Evolutionary conservation across 2,329 filamentous ascomycete species (phyloP), one percentile per base, ranked within the genome.

Genomic region (Alternaria tenuissima): DNA sequence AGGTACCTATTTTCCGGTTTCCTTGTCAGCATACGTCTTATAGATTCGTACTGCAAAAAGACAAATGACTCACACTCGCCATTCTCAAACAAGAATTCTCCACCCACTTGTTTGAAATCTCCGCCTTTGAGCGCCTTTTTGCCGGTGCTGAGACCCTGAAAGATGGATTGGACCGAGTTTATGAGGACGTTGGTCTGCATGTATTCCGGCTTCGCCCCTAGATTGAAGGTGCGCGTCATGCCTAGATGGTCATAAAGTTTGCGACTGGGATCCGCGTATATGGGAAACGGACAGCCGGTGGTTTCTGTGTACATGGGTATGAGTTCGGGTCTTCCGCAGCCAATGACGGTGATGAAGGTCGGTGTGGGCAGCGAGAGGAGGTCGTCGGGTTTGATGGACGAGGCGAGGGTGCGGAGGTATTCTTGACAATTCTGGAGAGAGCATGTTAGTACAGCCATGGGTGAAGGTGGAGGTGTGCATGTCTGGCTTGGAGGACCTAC

Each of bases 81-180:
- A 70, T 86, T 82, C 70, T 91, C 89, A 65, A 93, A 93, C n/a
- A 94, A 75, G 63, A 93, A 92, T 79, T 94, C 91, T 11, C 91
- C 91, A 24, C 91, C 91, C 3, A 91, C 88, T 78, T 93, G 89
- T 53, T 84, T 82, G 72, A 86, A 82, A 72, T 91, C 85, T 3
- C 91, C 91, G 20, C 85, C 87, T 74, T 88, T 88, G 61, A 86
- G 80, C 5, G 84, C 87, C 49, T 90, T 88, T 7, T 75, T 81
- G 16, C 83, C 83, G 1, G 89, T 78, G 60, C 88, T 86, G 32
- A 94, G 73, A 0, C 82, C 86, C 76, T 92, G 89, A 5, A 84
- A 74, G 53, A 90, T 82, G 53, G 85, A 85, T 58, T 82, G 82
- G 5, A 86, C 69, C 52, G 87, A 78, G 4, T 79, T 74, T 16